Base-by-base conservation (phyloP, 2,329 filamentous ascomycete species). In the Alternaria gaisen region DNA sequence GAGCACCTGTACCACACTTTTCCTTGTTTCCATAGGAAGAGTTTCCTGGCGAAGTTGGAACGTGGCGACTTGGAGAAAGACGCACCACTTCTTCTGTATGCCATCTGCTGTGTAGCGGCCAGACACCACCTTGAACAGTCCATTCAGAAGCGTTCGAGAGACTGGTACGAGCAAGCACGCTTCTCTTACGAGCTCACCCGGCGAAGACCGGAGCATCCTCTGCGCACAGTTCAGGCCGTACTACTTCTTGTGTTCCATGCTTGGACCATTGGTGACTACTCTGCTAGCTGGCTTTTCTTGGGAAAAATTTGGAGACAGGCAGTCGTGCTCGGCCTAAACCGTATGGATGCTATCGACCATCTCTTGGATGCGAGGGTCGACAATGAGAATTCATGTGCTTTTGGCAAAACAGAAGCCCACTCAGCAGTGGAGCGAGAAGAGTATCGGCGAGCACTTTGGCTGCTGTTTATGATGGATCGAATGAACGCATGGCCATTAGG, bases 231-330 rank as follows among this genome's bases (percentile, higher is more conserved):
- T 8, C 75, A 77, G 52, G 66, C 73, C 11, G 70, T 64, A 0
- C 34, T 74, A 8, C 68, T 67, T 26, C 63, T 77, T 10, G 58
- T 71, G 9, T 64, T 65, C 32, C 68, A 75, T 42, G 65, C 68
- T 9, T 65, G 50, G 47, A 72, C 68, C 2, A 57, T 61, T 8
- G 73, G 73, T 1, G 73, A 77, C 44, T 77, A 71, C 55, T 73
- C 70, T 14, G 48, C 68, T 18, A 68, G 65, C 34, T 77, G 72
- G 71, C 51, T 76, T 3, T 69, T 62, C n/a, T 42, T 77, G 18
- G 75, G 73, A 7, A 76, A 75, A 47, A 69, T 71, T 6, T 78
- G 75, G 75, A 67, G 74, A 43, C 74, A 77, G 54, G 69, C 64
- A 4, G 72, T 70, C 12, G 63, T 69, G 10, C 54, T 76, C 5